Percentiles rank a stretch among this genome's conserved stretches.
phyloP scores from a whole-genome alignment of 257 asterid species.

The Capsicum pubescens region DNA sequence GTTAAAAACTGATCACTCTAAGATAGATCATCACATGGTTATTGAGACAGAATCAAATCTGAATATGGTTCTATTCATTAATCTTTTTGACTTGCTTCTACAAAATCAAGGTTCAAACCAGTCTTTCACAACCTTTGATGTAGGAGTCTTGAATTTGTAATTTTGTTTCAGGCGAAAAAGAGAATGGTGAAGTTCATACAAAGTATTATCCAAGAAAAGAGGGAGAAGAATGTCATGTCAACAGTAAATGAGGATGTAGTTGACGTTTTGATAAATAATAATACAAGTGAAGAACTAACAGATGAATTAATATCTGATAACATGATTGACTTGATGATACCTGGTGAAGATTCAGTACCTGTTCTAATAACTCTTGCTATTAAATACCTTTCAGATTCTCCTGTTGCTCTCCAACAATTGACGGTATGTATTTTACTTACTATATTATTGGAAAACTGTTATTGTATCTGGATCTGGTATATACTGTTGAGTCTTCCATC shows the following conservation, averaged over 20 bases:
- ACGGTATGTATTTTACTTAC: constrained; percentile 41
- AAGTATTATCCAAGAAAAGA: constrained; percentile 61
- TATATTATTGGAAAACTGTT: neutral
- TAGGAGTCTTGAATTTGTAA: neutral
- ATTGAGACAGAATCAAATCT: too few relatives aligned
- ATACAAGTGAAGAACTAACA: constrained; percentile 56
- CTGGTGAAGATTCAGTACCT: constrained; percentile 97
- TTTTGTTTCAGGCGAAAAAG: constrained; percentile 66
- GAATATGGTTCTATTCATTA: too few relatives aligned
- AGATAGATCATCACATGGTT: too few relatives aligned
- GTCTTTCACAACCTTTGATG: too few relatives aligned
- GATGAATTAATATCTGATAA: constrained; percentile 83
- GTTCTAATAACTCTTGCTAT: constrained; percentile 82
- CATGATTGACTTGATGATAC: constrained; percentile 85
- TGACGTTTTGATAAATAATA: constrained; percentile 64
- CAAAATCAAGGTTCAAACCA: too few relatives aligned
- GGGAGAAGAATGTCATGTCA: constrained; percentile 28
- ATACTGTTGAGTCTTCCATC: neutral
- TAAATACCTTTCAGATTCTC: constrained; percentile 81
- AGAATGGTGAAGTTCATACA: constrained; percentile 71
- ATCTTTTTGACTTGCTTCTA: too few relatives aligned
- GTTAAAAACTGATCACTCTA: too few relatives aligned
- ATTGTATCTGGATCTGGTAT: too few relatives aligned
- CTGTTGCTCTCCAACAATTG: constrained; percentile 68
- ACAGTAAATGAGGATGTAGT: constrained; percentile 58